Conservation (phyloP, 345 rosid genomes). For the Hibiscus syriacus region DNA sequence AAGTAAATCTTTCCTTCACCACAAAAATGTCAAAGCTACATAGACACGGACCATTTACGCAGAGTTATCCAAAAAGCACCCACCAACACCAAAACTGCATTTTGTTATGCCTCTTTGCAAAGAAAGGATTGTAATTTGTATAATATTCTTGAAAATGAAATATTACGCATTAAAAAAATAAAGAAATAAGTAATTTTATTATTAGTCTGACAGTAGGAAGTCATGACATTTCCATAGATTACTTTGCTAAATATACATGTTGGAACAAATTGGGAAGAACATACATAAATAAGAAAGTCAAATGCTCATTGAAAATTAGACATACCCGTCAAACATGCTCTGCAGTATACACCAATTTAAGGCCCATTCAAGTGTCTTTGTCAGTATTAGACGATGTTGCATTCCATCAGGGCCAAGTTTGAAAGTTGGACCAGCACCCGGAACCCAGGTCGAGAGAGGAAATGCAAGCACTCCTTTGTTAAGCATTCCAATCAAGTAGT, state of each 20-base stretch:
- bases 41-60: neutral
- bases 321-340: conserved; percentile 98
- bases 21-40: neutral
- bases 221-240: neutral
- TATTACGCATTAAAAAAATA: neutral
- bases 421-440: conserved; percentile 88
- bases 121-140: neutral
- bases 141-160: neutral
- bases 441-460: conserved; percentile 76
- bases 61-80: neutral
- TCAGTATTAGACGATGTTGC: conserved; percentile 52
- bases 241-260: neutral
- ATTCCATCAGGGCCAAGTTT: conserved; percentile 45
- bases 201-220: neutral
- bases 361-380: conserved; percentile 97
- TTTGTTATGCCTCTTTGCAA: neutral
- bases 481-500: conserved; percentile 95
- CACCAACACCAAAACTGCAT: conserved; percentile 1
- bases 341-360: conserved; percentile 97
- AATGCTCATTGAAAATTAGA: conserved; percentile 7
- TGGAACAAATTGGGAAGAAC: neutral
- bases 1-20: neutral
- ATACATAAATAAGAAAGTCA: neutral
- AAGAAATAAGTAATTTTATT: neutral
- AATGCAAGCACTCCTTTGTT: conserved; percentile 94